Evolutionary conservation across 2,329 filamentous ascomycete genomes (phyloP).

Genomic region (Arthrobotrys sphaeroides): DNA sequence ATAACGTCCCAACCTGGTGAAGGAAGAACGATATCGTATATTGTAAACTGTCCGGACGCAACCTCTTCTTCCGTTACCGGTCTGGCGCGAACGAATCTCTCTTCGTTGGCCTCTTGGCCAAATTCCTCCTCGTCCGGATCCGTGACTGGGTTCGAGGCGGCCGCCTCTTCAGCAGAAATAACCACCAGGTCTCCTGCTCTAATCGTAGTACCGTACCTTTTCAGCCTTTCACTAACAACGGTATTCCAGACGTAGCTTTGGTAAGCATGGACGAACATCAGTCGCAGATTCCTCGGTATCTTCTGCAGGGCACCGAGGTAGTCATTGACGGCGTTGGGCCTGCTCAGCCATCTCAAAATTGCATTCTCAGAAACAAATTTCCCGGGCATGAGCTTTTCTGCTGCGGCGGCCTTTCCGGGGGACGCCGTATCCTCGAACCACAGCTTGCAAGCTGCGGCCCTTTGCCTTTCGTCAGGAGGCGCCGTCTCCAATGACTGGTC

Average conservation of each 20-base stretch:
- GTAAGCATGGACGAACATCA: conserved; percentile 97
- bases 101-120: conserved; percentile 66
- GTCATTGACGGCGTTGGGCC: conserved; percentile 61
- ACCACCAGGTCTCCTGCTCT: conserved; percentile 87
- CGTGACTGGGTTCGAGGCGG: conserved; percentile 54
- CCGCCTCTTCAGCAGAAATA: conserved; percentile 56
- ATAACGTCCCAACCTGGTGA: conserved; percentile 89
- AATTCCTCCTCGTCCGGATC: conserved; percentile 63
- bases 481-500: conserved; percentile 70
- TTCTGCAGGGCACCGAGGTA: conserved; percentile 81
- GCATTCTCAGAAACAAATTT: conserved; percentile 82
- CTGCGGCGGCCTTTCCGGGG: conserved; percentile 69
- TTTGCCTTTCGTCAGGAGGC: conserved; percentile 78
- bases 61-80: conserved; percentile 80
- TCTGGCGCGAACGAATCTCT: conserved; percentile 75
- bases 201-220: conserved; percentile 74
- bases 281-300: conserved; percentile 81
- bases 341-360: conserved; percentile 77
- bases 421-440: conserved; percentile 67
- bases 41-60: conserved; percentile 76
- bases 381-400: conserved; percentile 75
- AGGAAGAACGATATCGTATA: conserved; percentile 90
- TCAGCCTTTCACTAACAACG: conserved; percentile 82
- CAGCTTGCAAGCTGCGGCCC: conserved; percentile 79
- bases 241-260: conserved; percentile 95